Conservation (phyloP, 2,329 filamentous ascomycete species). For the Trichoderma arundinaceum region DNA sequence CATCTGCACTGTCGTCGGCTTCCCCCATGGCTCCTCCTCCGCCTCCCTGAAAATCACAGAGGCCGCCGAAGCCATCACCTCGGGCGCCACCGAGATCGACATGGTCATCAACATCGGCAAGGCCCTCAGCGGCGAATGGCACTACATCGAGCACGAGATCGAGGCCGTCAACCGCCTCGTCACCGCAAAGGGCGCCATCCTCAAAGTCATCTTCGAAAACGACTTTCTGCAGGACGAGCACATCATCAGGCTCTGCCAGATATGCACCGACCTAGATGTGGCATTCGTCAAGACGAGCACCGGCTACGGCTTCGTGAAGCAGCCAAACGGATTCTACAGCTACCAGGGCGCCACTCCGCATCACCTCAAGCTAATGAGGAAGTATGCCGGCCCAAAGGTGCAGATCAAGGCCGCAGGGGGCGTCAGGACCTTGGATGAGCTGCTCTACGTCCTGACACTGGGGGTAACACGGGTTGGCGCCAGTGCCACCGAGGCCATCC, state of each 20-base stretch:
- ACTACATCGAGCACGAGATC: slow-evolving; percentile 61
- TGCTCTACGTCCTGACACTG: slow-evolving; percentile 59
- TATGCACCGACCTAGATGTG: slow-evolving; percentile 57
- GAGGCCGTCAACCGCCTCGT: slow-evolving; percentile 56
- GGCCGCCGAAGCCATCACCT: slow-evolving; percentile 52
- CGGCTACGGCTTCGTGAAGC: slow-evolving; percentile 66
- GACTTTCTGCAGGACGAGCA: slow-evolving; percentile 59
- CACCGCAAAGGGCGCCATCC: slow-evolving; percentile 47
- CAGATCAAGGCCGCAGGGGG: slow-evolving; percentile 65
- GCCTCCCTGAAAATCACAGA: slow-evolving; percentile 60
- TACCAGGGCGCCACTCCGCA: slow-evolving; percentile 59
- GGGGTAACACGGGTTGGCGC: slow-evolving; percentile 63
- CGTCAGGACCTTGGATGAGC: slow-evolving; percentile 61
- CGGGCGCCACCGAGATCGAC: slow-evolving; percentile 61
- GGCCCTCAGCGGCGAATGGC: slow-evolving; percentile 61
- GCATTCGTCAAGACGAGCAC: slow-evolving; percentile 67
- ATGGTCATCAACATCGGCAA: slow-evolving; percentile 68
- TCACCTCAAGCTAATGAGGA: slow-evolving; percentile 60
- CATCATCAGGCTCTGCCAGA: slow-evolving; percentile 58
- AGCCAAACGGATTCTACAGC: slow-evolving; percentile 55
- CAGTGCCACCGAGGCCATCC: slow-evolving; percentile 59
- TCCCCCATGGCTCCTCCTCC: slow-evolving; percentile 64
- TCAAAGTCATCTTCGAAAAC: slow-evolving; percentile 69
- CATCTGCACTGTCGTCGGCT: slow-evolving; percentile 65
- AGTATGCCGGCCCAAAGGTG: slow-evolving; percentile 50